phyloP scores from a whole-genome alignment of 140 eudicot genomes.

The Senecio squalidus region DNA sequence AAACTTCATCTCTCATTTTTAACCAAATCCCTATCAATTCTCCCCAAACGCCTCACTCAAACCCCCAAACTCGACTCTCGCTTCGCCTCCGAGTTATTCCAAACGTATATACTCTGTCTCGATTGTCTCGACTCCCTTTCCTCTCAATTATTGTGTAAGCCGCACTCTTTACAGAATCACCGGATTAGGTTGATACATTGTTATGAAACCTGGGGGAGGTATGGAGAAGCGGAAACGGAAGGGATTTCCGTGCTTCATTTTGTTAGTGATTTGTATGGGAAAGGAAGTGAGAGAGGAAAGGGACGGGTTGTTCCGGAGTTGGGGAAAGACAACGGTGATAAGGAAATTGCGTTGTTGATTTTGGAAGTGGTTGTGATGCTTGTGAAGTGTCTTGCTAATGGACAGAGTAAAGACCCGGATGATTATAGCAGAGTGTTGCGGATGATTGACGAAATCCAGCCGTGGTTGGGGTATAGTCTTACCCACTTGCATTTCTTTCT shows the following conservation, averaged over 20 bases:
- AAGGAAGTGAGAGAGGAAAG: constrained; percentile 15
- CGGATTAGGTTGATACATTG: constrained; percentile 60
- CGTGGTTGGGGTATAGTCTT: constrained; percentile 66
- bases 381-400: constrained; percentile 54
- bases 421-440: constrained; percentile 42
- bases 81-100: constrained; percentile 35
- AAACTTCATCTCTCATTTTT: constrained; percentile 57
- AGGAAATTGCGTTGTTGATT: constrained; percentile 43
- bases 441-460: constrained; percentile 38
- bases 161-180: constrained; percentile 50
- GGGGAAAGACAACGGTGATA: constrained; percentile 32
- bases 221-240: constrained; percentile 44
- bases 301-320: constrained; percentile 42
- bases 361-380: constrained; percentile 56
- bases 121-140: constrained; percentile 46
- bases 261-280: constrained; percentile 23
- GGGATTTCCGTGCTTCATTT: constrained; percentile 45
- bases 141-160: constrained; percentile 52
- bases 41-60: constrained; percentile 72
- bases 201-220: constrained; percentile 52
- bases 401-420: constrained; percentile 35
- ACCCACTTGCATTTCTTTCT: background rate
- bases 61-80: constrained; percentile 40
- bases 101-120: constrained; percentile 51
- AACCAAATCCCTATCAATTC: constrained; percentile 40